These are phyloP conservation scores for Aspergillus tubingensis DNA, from an alignment of 2,329 filamentous ascomycete genomes.

Conservation along the genomic window DNA sequence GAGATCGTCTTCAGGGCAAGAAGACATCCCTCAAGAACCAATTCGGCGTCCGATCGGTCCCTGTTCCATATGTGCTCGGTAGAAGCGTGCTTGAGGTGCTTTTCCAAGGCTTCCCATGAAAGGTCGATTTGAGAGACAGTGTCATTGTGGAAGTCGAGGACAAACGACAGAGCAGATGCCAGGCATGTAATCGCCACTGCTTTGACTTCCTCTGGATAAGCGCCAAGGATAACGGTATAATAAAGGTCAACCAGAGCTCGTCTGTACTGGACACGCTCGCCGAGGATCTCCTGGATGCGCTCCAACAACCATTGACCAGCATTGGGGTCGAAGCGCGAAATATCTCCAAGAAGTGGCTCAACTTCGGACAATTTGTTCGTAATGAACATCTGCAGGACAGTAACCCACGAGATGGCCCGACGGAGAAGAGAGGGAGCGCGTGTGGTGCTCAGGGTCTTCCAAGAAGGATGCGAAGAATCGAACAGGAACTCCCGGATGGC, in stretches of 20 bases:
- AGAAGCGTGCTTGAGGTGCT: slow-evolving; percentile 27
- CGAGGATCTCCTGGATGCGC: slow-evolving; percentile 30
- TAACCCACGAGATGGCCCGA: slow-evolving; percentile 37
- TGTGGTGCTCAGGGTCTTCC: slow-evolving; percentile 30
- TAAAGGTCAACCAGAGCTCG: slow-evolving; percentile 33
- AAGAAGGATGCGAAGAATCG: slow-evolving; percentile 27
- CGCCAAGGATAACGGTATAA: slow-evolving; percentile 30
- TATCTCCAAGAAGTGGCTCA: slow-evolving; percentile 23
- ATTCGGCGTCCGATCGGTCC: slow-evolving; percentile 38
- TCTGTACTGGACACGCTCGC: slow-evolving; percentile 24
- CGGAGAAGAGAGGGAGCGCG: slow-evolving; percentile 40
- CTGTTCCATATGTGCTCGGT: slow-evolving; percentile 35
- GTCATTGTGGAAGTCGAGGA: slow-evolving; percentile 25
- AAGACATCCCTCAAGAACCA: slow-evolving; percentile 43
- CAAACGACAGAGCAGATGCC: slow-evolving; percentile 33
- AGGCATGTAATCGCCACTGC: slow-evolving; percentile 34
- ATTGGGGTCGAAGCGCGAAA: slow-evolving; percentile 36
- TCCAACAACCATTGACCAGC: slow-evolving; percentile 39
- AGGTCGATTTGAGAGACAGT: slow-evolving; percentile 25
- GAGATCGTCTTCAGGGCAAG: slow-evolving; percentile 29
- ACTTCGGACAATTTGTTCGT: slow-evolving; percentile 21
- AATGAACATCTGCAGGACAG: slow-evolving; percentile 27
- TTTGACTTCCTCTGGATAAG: slow-evolving; percentile 31
- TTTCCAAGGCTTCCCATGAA: slow-evolving; percentile 31
- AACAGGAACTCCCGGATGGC: slow-evolving; percentile 30